These are phyloP conservation scores for Xylaria sp. DNA, from an alignment of 2,329 filamentous ascomycete genomes.

Conservation along the genomic window DNA sequence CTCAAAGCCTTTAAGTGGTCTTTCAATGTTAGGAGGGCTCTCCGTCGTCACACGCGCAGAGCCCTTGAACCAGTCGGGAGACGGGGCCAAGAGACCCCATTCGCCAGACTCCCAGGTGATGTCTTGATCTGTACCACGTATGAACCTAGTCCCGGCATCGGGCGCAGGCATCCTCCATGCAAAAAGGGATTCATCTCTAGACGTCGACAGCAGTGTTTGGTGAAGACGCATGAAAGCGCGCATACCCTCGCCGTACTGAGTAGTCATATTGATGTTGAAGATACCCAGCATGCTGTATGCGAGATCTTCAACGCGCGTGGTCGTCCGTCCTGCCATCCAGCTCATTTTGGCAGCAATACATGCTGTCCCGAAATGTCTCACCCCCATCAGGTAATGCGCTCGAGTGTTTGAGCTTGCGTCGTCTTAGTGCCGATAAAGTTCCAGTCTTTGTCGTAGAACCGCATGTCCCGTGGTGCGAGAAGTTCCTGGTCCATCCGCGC, in stretches of 20 bases:
- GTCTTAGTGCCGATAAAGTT: slow-evolving; percentile 39
- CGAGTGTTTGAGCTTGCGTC: slow-evolving; percentile 36
- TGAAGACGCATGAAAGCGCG: slow-evolving; percentile 43
- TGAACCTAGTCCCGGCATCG: background rate
- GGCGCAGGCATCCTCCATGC: slow-evolving; percentile 14
- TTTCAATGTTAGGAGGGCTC: background rate
- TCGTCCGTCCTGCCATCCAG: slow-evolving; percentile 44
- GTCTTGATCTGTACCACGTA: background rate
- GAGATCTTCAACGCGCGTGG: slow-evolving; percentile 42
- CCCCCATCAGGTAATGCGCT: slow-evolving; percentile 21
- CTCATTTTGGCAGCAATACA: slow-evolving; percentile 47
- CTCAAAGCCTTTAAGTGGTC: slow-evolving; percentile 1
- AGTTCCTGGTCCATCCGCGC: slow-evolving; percentile 37
- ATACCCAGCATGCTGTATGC: slow-evolving; percentile 48
- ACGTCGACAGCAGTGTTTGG: slow-evolving; percentile 4
- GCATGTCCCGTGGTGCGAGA: slow-evolving; percentile 39
- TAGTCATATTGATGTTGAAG: slow-evolving; percentile 47
- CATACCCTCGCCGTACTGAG: slow-evolving; percentile 46
- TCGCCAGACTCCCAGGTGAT: slow-evolving; percentile 1
- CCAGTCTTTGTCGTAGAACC: slow-evolving; percentile 44
- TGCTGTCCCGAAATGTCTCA: slow-evolving; percentile 32
- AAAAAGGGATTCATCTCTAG: slow-evolving; percentile 12
- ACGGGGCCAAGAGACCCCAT: slow-evolving; percentile 20
- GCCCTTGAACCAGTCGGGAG: slow-evolving; percentile 18
- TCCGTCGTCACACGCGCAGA: slow-evolving; percentile 1